Base-by-base conservation (phyloP, 495 filamentous ascomycete species). In the Penicillium cataractarum region DNA sequence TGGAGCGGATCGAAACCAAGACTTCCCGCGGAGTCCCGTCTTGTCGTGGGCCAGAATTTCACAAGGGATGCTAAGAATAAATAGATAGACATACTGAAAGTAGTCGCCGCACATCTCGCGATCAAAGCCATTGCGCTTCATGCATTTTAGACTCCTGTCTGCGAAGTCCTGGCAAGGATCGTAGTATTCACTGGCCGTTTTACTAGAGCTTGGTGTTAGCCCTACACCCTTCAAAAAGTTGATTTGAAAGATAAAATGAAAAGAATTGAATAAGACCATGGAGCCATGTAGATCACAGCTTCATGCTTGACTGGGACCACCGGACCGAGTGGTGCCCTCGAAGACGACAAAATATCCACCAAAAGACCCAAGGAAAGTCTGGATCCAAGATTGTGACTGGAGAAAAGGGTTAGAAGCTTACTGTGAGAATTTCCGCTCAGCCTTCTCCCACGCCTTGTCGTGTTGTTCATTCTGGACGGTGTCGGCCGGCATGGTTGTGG, bases 111-210 rank as follows among this genome's bases (percentile, higher is more conserved):
- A 98, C 86, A 97, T 88, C n/a, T 89, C 83, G 56, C 87, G 84
- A 73, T 97, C 92, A 21, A 86, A 92, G 3, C 78, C 87, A 76
- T 98, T 98, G 24, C 94, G 86, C 65, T 91, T 87, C 74, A 98
- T 81, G 77, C 94, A 98, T 69, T 84, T 87, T 13, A 96, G 84
- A 74, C 92, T 97, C 61, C 86, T 82, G 50, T 86, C 76, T n/a
- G 95, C 94, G n/a, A 91, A 93, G 58, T 96, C 92, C 71, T 97
- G 93, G 72, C 94, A 98, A 15, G 94, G 94, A 69, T 98, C 94
- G 69, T 92, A 91, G 76, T 88, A 97, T 74, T 96, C 86, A 76
- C 92, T 95, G 61, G 86, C 80, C 55, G 76, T 79, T 80, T 98
- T 98, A 65, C 93, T 97, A 37, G 35, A 51, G 32, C 53, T 44